These are phyloP conservation scores for Eucalyptus cloeziana DNA, from an alignment of 345 rosid genomes.

Conservation along the genomic window DNA sequence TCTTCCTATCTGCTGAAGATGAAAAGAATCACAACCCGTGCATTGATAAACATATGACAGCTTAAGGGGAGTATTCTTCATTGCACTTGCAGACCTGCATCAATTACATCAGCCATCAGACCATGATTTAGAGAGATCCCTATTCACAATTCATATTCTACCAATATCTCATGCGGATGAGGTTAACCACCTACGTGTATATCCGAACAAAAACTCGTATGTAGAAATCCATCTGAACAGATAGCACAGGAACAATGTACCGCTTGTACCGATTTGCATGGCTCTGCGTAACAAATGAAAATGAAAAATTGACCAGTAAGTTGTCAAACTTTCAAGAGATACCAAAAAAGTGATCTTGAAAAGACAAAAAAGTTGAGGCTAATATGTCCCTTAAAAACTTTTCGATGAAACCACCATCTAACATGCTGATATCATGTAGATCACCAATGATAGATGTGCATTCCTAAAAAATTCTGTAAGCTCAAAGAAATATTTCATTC, in stretches of 20 bases:
- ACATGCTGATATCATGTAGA: not conserved
- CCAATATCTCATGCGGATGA: not conserved
- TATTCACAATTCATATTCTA: not conserved
- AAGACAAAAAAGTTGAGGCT: not conserved
- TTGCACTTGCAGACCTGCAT: constrained; percentile 93
- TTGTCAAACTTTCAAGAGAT: not conserved
- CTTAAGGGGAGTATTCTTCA: constrained; percentile 98
- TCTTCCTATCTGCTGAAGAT: constrained; percentile 89
- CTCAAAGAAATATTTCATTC: not conserved
- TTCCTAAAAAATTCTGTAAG: not conserved
- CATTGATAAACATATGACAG: constrained; percentile 97
- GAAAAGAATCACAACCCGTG: constrained; percentile 95
- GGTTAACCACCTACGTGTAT: constrained; percentile 57
- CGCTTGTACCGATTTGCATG: constrained; percentile 99
- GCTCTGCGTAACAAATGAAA: constrained; percentile 38
- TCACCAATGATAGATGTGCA: not conserved
- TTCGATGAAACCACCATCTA: not conserved
- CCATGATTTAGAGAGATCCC: not conserved
- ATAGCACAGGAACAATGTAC: constrained; percentile 88
- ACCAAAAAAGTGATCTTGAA: not conserved
- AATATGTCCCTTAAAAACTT: not conserved
- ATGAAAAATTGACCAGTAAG: not conserved
- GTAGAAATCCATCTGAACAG: constrained; percentile 95
- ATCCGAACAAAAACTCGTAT: constrained; percentile 92
- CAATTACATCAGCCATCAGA: not conserved